Evolutionary conservation across 164 flowering plant genomes (phyloP).

Genomic region (Nelumbo lutea): DNA sequence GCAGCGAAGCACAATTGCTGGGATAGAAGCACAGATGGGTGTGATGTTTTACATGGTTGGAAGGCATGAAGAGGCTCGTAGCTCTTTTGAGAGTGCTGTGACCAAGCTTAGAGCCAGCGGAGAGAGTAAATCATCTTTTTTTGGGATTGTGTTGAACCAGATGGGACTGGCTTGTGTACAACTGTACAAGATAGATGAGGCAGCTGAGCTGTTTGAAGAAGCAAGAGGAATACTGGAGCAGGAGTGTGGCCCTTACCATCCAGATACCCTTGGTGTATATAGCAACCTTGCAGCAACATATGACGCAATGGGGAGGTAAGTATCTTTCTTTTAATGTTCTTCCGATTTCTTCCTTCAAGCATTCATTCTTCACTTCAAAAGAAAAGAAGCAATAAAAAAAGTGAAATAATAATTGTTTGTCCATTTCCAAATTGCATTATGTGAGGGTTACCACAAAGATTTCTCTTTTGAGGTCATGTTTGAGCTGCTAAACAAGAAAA

Average conservation of each 20-base stretch:
- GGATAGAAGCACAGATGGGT: conserved; percentile 95
- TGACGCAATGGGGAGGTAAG: conserved; percentile 98
- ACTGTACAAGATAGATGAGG: conserved; percentile 89
- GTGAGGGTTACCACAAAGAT: too few relatives aligned
- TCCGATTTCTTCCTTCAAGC: too few relatives aligned
- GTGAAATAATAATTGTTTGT: too few relatives aligned
- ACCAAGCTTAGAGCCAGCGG: conserved; percentile 82
- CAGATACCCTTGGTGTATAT: conserved; percentile 88
- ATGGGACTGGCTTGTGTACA: conserved; percentile 96
- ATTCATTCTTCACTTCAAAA: too few relatives aligned
- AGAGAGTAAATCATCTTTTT: conserved; percentile 92
- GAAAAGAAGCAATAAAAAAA: too few relatives aligned
- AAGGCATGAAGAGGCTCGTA: conserved; percentile 69
- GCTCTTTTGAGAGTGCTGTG: conserved; percentile 74
- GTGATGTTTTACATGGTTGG: conserved; percentile 87
- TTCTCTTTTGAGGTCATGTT: too few relatives aligned
- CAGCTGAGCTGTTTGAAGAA: conserved; percentile 87
- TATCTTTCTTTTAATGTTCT: background rate
- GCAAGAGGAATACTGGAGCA: conserved; percentile 79
- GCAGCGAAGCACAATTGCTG: conserved; percentile 84
- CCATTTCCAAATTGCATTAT: too few relatives aligned
- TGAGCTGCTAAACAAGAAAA: too few relatives aligned
- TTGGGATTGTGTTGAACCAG: conserved; percentile 90
- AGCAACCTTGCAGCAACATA: conserved; percentile 96
- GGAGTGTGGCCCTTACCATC: conserved; percentile 87